Evolutionary conservation across 306 rosid genomes (phyloP).

Genomic region (Adenanthera pavonina): DNA sequence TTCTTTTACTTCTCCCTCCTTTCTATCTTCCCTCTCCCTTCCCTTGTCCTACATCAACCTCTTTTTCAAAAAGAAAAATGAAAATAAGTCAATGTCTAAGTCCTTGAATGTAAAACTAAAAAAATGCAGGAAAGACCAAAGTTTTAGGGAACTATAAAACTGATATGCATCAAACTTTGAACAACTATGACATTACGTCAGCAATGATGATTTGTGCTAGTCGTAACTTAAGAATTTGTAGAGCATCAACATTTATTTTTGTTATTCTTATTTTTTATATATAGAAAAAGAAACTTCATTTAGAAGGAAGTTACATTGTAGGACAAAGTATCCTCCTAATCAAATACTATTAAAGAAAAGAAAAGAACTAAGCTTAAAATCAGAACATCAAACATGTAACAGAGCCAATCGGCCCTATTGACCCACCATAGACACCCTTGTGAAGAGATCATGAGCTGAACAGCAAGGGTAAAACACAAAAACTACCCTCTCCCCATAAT

Average conservation of each 20-base stretch:
- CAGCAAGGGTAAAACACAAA: background rate
- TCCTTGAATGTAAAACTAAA: conserved; percentile 1
- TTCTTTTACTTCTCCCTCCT: too few relatives aligned
- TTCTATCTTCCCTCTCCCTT: too few relatives aligned
- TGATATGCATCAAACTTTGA: conserved; percentile 18
- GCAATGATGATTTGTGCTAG: conserved; percentile 25
- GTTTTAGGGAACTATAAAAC: conserved; percentile 1
- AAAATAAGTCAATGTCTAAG: background rate
- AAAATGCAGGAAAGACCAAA: background rate
- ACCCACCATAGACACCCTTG: background rate
- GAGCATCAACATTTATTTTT: background rate
- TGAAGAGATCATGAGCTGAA: background rate
- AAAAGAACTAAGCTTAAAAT: background rate
- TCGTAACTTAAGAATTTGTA: conserved; percentile 7
- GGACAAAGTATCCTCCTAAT: background rate
- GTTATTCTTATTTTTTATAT: too few relatives aligned
- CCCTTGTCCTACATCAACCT: background rate
- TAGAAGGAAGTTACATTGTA: background rate
- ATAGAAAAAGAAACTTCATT: background rate
- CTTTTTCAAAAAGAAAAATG: background rate
- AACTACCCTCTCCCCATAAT: background rate
- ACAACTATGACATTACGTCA: conserved; percentile 21
- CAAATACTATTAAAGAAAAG: background rate
- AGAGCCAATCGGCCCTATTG: background rate
- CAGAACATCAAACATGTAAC: background rate